Evolutionary conservation across 306 rosid species (phyloP).

Genomic region (Trichosanthes truncata): DNA sequence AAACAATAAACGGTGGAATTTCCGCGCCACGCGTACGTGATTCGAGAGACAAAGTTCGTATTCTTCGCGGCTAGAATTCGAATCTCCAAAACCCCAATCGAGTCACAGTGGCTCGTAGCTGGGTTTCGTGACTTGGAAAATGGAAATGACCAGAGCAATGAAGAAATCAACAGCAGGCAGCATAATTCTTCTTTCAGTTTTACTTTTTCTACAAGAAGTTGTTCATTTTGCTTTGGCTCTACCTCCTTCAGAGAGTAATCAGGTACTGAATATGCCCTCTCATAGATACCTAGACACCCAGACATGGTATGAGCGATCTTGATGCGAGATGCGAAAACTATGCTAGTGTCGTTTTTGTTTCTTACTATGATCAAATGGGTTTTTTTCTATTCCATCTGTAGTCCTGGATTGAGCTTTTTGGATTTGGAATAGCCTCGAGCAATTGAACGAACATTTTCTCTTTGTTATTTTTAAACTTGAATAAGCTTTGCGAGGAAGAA

Average conservation of each 20-base stretch:
- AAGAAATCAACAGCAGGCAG: constrained; percentile 17
- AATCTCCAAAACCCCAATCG: not conserved
- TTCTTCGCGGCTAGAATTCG: not conserved
- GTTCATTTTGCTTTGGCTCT: constrained; percentile 26
- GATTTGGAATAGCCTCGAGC: not conserved
- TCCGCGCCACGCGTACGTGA: not conserved
- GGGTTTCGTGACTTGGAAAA: not conserved
- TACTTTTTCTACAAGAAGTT: constrained; percentile 17
- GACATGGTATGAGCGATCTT: not conserved
- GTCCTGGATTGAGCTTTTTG: not conserved
- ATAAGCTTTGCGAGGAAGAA: not conserved
- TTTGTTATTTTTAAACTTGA: not conserved
- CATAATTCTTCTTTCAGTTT: constrained; percentile 22
- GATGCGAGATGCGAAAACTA: not conserved
- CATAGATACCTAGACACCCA: not conserved
- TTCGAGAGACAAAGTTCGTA: not conserved
- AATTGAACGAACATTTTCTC: not conserved
- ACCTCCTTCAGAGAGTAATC: constrained; percentile 21
- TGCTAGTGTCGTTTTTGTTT: not conserved
- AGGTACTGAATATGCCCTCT: not conserved
- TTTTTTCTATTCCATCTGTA: not conserved
- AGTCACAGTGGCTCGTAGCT: not conserved
- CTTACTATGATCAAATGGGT: not conserved
- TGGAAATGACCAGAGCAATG: constrained; percentile 22
- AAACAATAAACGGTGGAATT: not conserved